Evolutionary conservation across 129 eudicot species (phyloP), one percentile per base, ranked within the genome.

Genomic region (Tagetes patula): DNA sequence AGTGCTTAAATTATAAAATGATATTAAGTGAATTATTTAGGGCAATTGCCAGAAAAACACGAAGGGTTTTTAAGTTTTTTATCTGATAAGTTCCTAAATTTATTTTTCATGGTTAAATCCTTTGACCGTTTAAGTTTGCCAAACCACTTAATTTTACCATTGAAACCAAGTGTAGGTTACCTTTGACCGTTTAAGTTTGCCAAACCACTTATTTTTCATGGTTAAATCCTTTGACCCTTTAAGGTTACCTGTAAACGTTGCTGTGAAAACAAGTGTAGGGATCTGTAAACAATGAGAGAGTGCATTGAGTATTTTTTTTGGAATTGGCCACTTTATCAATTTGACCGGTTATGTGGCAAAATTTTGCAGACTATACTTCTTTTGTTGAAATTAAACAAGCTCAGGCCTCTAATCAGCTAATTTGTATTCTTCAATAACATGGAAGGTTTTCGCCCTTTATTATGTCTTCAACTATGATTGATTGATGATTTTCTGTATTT

Each of bases 401-500:
- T 38, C 20, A 61, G 37, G 67, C 30, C 46, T 63, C 4, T 37
- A 63, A 63, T 63, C 11, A 39, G 27, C 27, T 20, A 20, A 20
- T 20, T 20, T 20, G 14, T 12, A 34, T 32, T 59, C 14, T 62
- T 46, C 67, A 62, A 62, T 34, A 63, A 63, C 47, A 3, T 2
- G 4, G 10, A 63, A 12, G 31, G 47, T 37, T 37, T 63, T 63
- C 4, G 47, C 68, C 33, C 33, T 64, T 13, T 38, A n/a, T 63
- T 40, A 39, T 38, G 69, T 64, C 5, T 38, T 64, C 34, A 60
- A 11, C 42, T 33, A 9, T 60, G 27, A 8, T 43, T 72, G 59
- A 72, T 72, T 59, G 46, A 52, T 49, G 30, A 76, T 60, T 6
- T 43, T 38, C 36, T 42, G 36, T 12, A n/a, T 62, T 27, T 66